A percentile compares a stretch with the other conserved stretches of the same genome.
These are phyloP conservation scores for Themeda triandra DNA, from an alignment of 176 grass and related monocot species.

Conservation along the genomic window DNA sequence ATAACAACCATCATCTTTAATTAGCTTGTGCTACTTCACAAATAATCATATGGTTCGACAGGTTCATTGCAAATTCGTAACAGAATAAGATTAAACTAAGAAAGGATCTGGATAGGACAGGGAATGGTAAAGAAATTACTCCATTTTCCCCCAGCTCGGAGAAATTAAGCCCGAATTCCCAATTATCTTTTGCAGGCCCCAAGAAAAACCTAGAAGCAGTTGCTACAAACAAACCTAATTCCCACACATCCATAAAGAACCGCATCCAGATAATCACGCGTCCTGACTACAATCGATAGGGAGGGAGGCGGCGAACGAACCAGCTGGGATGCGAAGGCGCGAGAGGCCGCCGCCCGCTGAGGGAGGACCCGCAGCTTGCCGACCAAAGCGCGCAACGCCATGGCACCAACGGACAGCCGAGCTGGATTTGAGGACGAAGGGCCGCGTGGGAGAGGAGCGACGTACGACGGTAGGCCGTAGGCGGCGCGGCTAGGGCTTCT, in stretches of 20 bases:
- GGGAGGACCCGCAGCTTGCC: not conserved
- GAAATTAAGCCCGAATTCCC: not conserved
- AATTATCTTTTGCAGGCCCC: not conserved
- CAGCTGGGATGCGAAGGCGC: not conserved
- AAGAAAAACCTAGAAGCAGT: not conserved
- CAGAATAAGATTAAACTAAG: not conserved
- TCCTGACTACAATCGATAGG: not conserved
- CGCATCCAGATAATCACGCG: not conserved
- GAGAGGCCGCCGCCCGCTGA: not conserved
- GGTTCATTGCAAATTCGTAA: not conserved
- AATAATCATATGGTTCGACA: not conserved
- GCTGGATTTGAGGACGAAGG: not conserved
- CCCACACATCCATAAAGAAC: not conserved
- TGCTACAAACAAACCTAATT: not conserved
- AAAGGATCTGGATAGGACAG: not conserved
- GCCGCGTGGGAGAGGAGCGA: not conserved
- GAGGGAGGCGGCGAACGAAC: not conserved
- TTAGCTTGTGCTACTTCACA: not conserved
- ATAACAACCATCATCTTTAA: not conserved
- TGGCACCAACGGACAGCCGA: not conserved
- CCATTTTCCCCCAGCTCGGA: not conserved
- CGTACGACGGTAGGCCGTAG: no score
- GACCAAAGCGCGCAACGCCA: not conserved
- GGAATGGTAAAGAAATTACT: not conserved
- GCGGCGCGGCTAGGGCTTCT: slow-evolving; percentile 1